Conservation (phyloP, 2,329 filamentous ascomycete genomes). For the Hypoxylon sp. region DNA sequence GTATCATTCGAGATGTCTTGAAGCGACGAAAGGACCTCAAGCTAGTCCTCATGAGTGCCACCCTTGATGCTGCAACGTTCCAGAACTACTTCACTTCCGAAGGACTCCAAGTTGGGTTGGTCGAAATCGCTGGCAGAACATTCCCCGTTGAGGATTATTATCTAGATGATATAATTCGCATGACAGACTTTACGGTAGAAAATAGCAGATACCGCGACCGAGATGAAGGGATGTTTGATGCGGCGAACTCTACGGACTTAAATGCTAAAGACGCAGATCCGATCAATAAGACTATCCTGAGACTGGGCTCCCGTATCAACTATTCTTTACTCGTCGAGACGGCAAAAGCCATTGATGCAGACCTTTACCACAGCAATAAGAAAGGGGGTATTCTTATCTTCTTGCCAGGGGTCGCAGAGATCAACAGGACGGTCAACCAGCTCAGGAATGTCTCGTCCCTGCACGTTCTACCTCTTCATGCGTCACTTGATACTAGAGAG, state of each 20-base stretch:
- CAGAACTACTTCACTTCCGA: slow-evolving; percentile 80
- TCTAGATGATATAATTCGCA: slow-evolving; percentile 83
- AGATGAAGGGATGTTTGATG: slow-evolving; percentile 43
- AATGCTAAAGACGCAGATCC: slow-evolving; percentile 54
- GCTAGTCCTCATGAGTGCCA: slow-evolving; percentile 95
- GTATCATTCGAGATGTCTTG: slow-evolving; percentile 84
- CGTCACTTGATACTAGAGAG: slow-evolving; percentile 86
- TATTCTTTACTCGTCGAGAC: slow-evolving; percentile 86
- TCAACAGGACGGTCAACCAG: slow-evolving; percentile 78
- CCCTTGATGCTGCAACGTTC: slow-evolving; percentile 87
- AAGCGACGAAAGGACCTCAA: slow-evolving; percentile 79
- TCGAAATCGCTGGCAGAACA: slow-evolving; percentile 89
- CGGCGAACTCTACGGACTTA: slow-evolving; percentile 49
- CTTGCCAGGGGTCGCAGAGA: slow-evolving; percentile 90
- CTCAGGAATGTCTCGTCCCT: slow-evolving; percentile 69
- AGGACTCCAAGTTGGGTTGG: slow-evolving; percentile 73
- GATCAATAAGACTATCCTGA: slow-evolving; percentile 76
- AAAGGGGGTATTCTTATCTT: slow-evolving; percentile 95
- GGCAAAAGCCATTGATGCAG: slow-evolving; percentile 80
- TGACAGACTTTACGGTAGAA: slow-evolving; percentile 72
- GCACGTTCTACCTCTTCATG: slow-evolving; percentile 87
- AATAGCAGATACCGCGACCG: slow-evolving; percentile 43
- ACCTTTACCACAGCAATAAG: slow-evolving; percentile 70
- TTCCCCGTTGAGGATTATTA: slow-evolving; percentile 91
- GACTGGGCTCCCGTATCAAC: slow-evolving; percentile 84